phyloP scores from a whole-genome alignment of 106 monocot genomes.

The Xerophyta viscosa region DNA sequence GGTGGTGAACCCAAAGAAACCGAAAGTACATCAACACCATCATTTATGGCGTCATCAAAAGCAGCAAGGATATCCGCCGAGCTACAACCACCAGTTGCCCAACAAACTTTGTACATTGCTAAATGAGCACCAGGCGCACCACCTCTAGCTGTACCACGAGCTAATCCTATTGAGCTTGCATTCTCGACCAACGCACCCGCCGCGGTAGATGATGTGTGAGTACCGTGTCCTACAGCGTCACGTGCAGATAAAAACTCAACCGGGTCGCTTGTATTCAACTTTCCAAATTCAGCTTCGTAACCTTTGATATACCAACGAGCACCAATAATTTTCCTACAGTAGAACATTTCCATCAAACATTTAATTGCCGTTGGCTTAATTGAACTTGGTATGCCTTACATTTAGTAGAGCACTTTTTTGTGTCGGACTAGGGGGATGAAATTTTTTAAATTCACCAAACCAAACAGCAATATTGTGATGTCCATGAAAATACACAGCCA shows the following conservation, averaged over 20 bases:
- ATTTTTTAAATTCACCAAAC: too few species aligned
- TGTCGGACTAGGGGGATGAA: too few species aligned
- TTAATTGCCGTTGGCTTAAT: too few species aligned
- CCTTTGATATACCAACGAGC: constrained; percentile 67
- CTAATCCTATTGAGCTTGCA: constrained; percentile 49
- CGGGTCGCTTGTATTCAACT: constrained; percentile 33
- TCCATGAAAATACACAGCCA: too few species aligned
- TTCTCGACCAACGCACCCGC: constrained; percentile 35
- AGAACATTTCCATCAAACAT: too few species aligned
- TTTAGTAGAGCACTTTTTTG: too few species aligned
- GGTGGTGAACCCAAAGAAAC: constrained; percentile 54
- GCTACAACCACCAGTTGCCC: constrained; percentile 58
- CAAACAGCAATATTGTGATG: too few species aligned
- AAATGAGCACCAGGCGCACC: constrained; percentile 42
- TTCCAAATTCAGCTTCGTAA: constrained; percentile 56
- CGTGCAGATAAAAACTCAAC: constrained; percentile 50
- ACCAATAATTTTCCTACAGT: constrained; percentile 65
- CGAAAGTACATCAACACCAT: constrained; percentile 64
- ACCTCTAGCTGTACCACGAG: constrained; percentile 54
- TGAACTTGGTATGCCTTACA: too few species aligned
- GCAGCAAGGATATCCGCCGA: constrained; percentile 67
- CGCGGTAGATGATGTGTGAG: constrained; percentile 62
- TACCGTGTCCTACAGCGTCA: constrained; percentile 58
- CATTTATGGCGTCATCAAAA: constrained; percentile 67
- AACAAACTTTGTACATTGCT: constrained; percentile 64